phyloP scores from a whole-genome alignment of 768 basidiomycete genomes.

The Nidularia pulvinata region DNA sequence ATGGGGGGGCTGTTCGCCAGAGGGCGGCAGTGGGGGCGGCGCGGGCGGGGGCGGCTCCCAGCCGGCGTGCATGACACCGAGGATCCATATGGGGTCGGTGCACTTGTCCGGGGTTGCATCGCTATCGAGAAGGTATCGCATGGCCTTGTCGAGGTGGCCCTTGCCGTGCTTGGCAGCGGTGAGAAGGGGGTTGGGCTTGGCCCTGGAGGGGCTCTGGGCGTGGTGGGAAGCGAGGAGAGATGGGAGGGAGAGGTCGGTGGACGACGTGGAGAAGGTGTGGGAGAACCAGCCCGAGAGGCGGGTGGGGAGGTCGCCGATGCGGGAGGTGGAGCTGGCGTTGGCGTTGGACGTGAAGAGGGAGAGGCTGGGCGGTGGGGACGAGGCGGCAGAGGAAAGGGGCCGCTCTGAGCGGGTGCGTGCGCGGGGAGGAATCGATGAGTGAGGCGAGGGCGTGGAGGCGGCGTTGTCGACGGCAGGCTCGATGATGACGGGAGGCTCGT shows the following conservation, averaged over 20 bases:
- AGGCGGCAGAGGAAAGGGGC: slow-evolving; percentile 42
- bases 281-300: slow-evolving; percentile 82
- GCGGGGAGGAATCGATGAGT: slow-evolving; percentile 28
- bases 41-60: slow-evolving; percentile 46
- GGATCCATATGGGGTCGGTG: slow-evolving; percentile 83
- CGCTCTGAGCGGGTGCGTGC: slow-evolving; percentile 57
- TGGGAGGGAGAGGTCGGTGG: slow-evolving; percentile 72
- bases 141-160: slow-evolving; percentile 78
- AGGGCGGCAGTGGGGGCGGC: slow-evolving; percentile 2
- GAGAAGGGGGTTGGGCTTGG: slow-evolving; percentile 44
- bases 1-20: slow-evolving; percentile 5
- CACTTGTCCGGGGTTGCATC: slow-evolving; percentile 87
- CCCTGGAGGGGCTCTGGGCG: slow-evolving; percentile 18
- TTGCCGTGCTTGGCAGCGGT: slow-evolving; percentile 74
- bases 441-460: not conserved
- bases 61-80: slow-evolving; percentile 82
- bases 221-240: slow-evolving; percentile 46
- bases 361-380: slow-evolving; percentile 23
- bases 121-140: slow-evolving; percentile 89
- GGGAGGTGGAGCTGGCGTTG: slow-evolving; percentile 44
- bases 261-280: slow-evolving; percentile 72
- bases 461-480: slow-evolving; percentile 47
- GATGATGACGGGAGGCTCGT: slow-evolving; percentile 66
- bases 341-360: slow-evolving; percentile 42
- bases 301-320: slow-evolving; percentile 70